Base-by-base conservation (phyloP, 2,329 filamentous ascomycete species). In the Pezicula radicicola region DNA sequence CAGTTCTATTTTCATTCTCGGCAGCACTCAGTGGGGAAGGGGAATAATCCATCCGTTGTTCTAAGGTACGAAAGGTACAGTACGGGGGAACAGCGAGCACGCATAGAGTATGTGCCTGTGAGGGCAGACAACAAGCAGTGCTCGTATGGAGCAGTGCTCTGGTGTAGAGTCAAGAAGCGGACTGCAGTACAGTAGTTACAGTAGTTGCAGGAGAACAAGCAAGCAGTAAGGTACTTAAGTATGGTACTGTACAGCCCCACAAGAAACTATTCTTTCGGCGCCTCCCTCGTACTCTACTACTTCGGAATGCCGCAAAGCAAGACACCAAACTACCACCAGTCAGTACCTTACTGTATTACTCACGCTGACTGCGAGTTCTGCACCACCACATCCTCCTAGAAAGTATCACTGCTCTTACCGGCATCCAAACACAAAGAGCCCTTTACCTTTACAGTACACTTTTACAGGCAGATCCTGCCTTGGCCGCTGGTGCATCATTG, bases 391-490 rank as follows among this genome's bases (percentile, higher is more conserved):
- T 25, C 25, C 25, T 25, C 37, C 37, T 4, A 18, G 12, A 19
- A 42, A 19, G 18, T 18, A 12, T 42, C 16, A 42, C 16, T 7
- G 15, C 15, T 16, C 15, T 58, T 60, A 54, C 60, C 54, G 54
- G 54, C 51, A 39, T 52, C 50, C 55, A 54, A 57, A 51, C 51
- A 27, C 40, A 52, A 35, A 48, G 47, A 18, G 33, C 42, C 27
- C 25, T 42, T 47, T n/a, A 46, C 25, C 25, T 25, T 25, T 25
- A 4, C 25, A 25, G 25, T 25, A 25, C 30, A 40, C 46, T 52
- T 62, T 60, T 46, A 54, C 55, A 55, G 52, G 56, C 54, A 56
- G 51, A 62, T 63, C 56, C 57, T 48, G 44, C 56, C 51, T 55
- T 56, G 49, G 52, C 55, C 57, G 52, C 48, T 54, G 53, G 50